Base-by-base conservation (phyloP, 1,139 yeast species). In the Yamadazyma sp. region DNA sequence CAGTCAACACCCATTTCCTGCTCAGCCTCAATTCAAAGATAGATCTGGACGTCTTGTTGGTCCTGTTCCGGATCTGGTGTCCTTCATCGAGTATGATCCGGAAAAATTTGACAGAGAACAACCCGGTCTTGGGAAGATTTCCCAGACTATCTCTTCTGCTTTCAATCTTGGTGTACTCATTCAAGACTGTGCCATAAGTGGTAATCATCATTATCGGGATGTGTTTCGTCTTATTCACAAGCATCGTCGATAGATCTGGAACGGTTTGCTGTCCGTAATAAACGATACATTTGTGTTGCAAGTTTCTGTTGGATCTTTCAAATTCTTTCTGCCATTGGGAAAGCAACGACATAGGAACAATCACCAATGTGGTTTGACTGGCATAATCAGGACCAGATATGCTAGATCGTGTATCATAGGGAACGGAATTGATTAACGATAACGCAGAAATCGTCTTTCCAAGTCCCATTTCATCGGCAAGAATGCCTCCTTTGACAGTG, bases 391-490 rank as follows among this genome's bases (percentile, higher is more conserved):
- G 33, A 20, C 34, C 41, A 14, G 40, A 46, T 14, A 39, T 18
- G 18, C 41, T 39, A 10, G 41, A 12, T 15, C 36, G 36, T 12
- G 40, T 39, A 53, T 82, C 88, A 36, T 54, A 61, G 0, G 88
- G 87, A 7, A 74, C 79, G 0, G 87, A 73, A 43, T 84, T 79
- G 5, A 92, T 69, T 38, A 92, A 62, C 0, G 97, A 77, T 45
- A 88, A 62, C 0, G 95, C 80, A 0, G 96, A 85, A 16, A 91
- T 86, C 0, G 98, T 91, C 56, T 91, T 91, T 33, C 98, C 98
- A 6, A 91, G 69, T 0, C 98, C 98, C 98, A 91, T 91, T 58
- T 91, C 98, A 61, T 91, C 98, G 0, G 97, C 96, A n/a, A 91
- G 65, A 14, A 91, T 87, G 1, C 98, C 98, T 17, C 98, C 98